Conservation (phyloP, 768 basidiomycete genomes). For the Astraeus odoratus region DNA sequence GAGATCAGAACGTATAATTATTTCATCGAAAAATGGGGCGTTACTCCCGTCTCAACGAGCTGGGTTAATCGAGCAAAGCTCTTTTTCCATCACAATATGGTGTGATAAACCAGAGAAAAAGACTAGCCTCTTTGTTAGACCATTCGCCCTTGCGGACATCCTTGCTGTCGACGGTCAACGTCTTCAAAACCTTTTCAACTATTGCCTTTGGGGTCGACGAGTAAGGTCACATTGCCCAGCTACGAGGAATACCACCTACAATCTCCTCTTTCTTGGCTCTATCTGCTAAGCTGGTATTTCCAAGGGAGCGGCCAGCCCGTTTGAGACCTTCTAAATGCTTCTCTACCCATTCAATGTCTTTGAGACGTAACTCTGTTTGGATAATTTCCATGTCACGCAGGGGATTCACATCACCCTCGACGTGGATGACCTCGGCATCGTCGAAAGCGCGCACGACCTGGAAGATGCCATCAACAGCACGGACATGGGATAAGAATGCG, state of each 20-base stretch:
- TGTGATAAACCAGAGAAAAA: background rate
- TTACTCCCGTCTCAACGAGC: conserved; percentile 95
- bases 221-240: conserved; percentile 4
- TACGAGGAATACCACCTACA: conserved; percentile 35
- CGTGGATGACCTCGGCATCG: conserved; percentile 98
- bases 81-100: conserved; percentile 58
- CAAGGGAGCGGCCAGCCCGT: conserved; percentile 64
- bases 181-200: conserved; percentile 79
- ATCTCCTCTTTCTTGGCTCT: conserved; percentile 97
- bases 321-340: conserved; percentile 78
- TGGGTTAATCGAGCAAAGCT: conserved; percentile 86
- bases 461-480: conserved; percentile 98
- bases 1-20: conserved; percentile 39
- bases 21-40: conserved; percentile 76
- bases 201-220: conserved; percentile 47
- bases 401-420: conserved; percentile 97
- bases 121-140: conserved; percentile 91
- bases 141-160: conserved; percentile 93
- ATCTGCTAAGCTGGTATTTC: conserved; percentile 76
- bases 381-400: conserved; percentile 97
- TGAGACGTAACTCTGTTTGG: conserved; percentile 85
- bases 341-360: conserved; percentile 99
- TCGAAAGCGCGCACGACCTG: conserved; percentile 98
- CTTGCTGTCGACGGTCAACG: conserved; percentile 71
- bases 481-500: conserved; percentile 94